Base-by-base conservation (phyloP, 331 rosid species). In the Pyrus hybrid region DNA sequence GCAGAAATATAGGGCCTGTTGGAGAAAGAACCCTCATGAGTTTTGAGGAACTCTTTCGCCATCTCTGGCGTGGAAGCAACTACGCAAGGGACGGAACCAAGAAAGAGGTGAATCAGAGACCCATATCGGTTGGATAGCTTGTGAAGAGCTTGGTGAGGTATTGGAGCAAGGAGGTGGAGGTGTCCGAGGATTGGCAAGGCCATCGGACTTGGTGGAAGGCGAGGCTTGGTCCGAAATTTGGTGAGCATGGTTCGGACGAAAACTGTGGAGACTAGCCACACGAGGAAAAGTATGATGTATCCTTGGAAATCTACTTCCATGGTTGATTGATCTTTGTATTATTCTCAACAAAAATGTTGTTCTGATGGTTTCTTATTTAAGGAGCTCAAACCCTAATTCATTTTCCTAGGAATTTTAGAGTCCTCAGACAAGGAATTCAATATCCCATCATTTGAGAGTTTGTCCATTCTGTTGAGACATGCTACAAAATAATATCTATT, bases 171-270 rank as follows among this genome's bases (percentile, higher is more conserved):
- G 33, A 87, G 90, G 63, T 91, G 93, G 32, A 91, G 87, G 80
- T 91, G 96, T 63, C 96, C 96, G 2, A 88, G 80, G 71, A 88
- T 57, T 33, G 96, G 93, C 21, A 91, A 77, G 75, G 92, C 73
- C 14, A 76, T 25, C 32, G 93, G 96, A 79, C 88, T 43, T 12
- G 93, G 92, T 32, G 92, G 92, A 78, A 83, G 88, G 22, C 35
- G 84, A 61, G 67, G 30, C 28, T 77, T 85, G 73, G 80, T 63
- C 6, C 60, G 56, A 30, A 37, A n/a, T 77, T 67, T 84, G 49
- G 68, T 28, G 68, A 88, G 66, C 35, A 87, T 74, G 72, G 69
- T 7, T 37, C 67, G 82, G 67, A 85, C 29, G 10, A 84, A 30
- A 54, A 85, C 23, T 20, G 70, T 73, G 63, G 86, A 77, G 67